Evolutionary conservation across 176 grass and related monocot genomes (phyloP), one percentile per base, ranked within the genome.

Genomic region (Aegilops bicornis): DNA sequence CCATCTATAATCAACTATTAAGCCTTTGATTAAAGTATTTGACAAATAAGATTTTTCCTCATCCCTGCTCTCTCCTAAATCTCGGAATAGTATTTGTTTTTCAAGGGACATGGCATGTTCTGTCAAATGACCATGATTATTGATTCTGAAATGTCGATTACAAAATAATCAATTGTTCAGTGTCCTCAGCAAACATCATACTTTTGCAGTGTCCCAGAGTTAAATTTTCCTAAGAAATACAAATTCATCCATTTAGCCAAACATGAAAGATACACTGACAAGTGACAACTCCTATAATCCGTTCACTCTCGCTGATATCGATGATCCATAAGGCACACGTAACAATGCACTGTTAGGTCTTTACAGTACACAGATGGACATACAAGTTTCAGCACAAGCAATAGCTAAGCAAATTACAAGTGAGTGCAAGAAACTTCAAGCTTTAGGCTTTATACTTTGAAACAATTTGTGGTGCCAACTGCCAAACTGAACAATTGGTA

Each of bases 261-360:
- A 63, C 39, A 23, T 62, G 40, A 43, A 45, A 45, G n/a, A 45
- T 24, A 40, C 20, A 62, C 7, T 79, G 10, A 71, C n/a, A 83
- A 84, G 5, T 79, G 10, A 71, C n/a, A 83, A 84, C 13, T 79
- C 10, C 36, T 43, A 25, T 14, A 36, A 31, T 70, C 67, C 10
- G 9, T 33, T 54, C 11, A 65, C 20, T 27, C 68, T 70, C 33
- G 24, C 60, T 54, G 32, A 48, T 76, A 76, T 32, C 24, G 22
- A 76, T 35, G 20, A 36, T 75, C 24, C 31, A 61, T 73, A 59
- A 11, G 8, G 35, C 43, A 30, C 54, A 60, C 31, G 10, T 72
- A 72, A 72, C 36, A 66, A 75, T 81, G 75, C 19, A 89, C 48
- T 69, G 79, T 30, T 82, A 33, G 3, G 1, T 77, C 27, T 85